phyloP scores from a whole-genome alignment of 1,284 basidiomycete species.

The Ceratobasidium sp. region DNA sequence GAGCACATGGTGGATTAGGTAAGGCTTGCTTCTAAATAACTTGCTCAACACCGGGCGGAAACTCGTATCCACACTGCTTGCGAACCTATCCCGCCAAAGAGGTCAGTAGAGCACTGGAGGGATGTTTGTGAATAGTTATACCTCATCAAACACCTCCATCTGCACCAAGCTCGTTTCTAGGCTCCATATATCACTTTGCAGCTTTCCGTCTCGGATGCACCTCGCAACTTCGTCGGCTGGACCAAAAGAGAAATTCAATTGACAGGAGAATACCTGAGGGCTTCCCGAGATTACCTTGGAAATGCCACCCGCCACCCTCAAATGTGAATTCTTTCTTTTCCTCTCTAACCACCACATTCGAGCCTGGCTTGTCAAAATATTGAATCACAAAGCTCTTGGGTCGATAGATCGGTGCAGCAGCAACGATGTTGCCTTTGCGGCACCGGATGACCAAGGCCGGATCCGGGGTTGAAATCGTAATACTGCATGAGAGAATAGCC shows the following conservation, averaged over 20 bases:
- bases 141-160: slow-evolving; percentile 46
- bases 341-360: slow-evolving; percentile 52
- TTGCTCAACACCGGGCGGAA: slow-evolving; percentile 46
- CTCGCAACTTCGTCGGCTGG: slow-evolving; percentile 65
- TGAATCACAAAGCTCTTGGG: slow-evolving; percentile 71
- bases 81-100: slow-evolving; percentile 19
- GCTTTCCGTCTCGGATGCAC: slow-evolving; percentile 64
- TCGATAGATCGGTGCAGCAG: slow-evolving; percentile 70
- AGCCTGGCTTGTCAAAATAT: slow-evolving; percentile 66
- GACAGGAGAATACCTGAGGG: not conserved
- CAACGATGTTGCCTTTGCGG: slow-evolving; percentile 70
- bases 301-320: slow-evolving; percentile 69
- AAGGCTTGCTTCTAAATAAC: slow-evolving; percentile 31
- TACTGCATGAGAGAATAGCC: slow-evolving; percentile 46
- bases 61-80: slow-evolving; percentile 43
- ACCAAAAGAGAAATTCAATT: not conserved
- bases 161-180: slow-evolving; percentile 43
- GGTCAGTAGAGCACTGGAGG: not conserved
- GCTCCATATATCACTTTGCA: slow-evolving; percentile 44
- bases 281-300: slow-evolving; percentile 68
- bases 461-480: slow-evolving; percentile 43
- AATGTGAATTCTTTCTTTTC: slow-evolving; percentile 51
- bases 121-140: slow-evolving; percentile 3
- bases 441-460: slow-evolving; percentile 49
- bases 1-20: not conserved